These are phyloP conservation scores for Cardamine occulta DNA, from an alignment of 345 rosid species.

Conservation along the genomic window DNA sequence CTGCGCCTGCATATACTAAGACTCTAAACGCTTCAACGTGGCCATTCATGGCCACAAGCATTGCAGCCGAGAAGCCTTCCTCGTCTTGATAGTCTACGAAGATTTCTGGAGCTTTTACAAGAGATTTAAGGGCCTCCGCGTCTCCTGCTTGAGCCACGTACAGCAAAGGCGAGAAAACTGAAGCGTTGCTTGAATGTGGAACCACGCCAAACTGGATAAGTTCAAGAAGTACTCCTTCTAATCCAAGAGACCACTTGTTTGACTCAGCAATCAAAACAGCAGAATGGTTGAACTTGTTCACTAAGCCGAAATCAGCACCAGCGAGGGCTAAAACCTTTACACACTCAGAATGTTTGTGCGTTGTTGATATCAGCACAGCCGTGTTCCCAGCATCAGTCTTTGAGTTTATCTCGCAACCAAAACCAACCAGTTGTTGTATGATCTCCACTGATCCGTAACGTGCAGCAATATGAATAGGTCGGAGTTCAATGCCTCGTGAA, in stretches of 20 bases:
- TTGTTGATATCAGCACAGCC: constrained; percentile 71
- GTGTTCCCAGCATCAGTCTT: constrained; percentile 77
- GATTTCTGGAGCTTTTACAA: constrained; percentile 50
- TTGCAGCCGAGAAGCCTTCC: constrained; percentile 83
- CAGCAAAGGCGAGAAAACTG: constrained; percentile 65
- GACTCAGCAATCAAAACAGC: constrained; percentile 56
- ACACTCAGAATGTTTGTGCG: constrained; percentile 63
- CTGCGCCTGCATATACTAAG: constrained; percentile 85
- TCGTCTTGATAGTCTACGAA: constrained; percentile 78
- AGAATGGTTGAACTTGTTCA: constrained; percentile 58
- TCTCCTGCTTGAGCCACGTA: constrained; percentile 76
- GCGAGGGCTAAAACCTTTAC: constrained; percentile 63
- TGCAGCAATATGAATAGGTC: constrained; percentile 84
- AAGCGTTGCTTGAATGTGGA: constrained; percentile 60
- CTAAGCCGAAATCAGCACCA: constrained; percentile 85
- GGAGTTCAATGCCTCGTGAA: constrained; percentile 54
- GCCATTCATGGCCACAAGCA: constrained; percentile 83
- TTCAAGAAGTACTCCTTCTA: constrained; percentile 65
- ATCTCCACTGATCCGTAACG: constrained; percentile 61
- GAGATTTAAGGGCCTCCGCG: constrained; percentile 58
- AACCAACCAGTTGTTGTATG: constrained; percentile 60
- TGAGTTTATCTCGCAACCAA: constrained; percentile 73
- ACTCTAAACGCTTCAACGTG: constrained; percentile 76
- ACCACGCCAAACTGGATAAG: constrained; percentile 58
- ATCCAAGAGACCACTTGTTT: constrained; percentile 69